Evolutionary conservation across 2,329 filamentous ascomycete genomes (phyloP), one percentile per base, ranked within the genome.

Genomic region (Meredithiella fracta): DNA sequence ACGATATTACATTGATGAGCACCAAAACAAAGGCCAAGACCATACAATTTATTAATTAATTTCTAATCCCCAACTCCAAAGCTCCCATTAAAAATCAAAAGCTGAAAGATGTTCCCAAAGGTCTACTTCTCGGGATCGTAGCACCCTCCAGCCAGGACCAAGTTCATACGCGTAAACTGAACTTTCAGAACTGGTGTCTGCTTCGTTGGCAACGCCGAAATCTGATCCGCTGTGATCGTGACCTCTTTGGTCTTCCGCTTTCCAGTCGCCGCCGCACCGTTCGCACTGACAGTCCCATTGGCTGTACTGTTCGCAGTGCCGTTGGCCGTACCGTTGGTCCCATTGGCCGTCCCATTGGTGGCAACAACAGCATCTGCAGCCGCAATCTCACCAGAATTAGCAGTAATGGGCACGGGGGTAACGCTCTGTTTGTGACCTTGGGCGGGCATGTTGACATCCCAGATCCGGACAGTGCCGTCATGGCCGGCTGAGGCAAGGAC

Each of bases 121-220:
- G 15, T 29, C 50, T 37, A 58, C 31, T 49, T 29, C 37, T 58
- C 57, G 38, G 77, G 73, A 54, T 80, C 75, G 62, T 80, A 83
- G 63, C 78, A 82, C 23, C 90, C 88, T 50, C 86, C 88, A 22
- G 89, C 89, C 59, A 97, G 74, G 11, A 96, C 84, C 61, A 97
- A 69, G 66, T 98, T 98, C 87, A 95, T 96, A 59, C 88, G 76
- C 2, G 92, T 97, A 64, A 96, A 96, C 64, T 85, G 80, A 55
- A 94, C 90, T 69, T 91, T 92, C 69, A 94, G 86, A 9, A 97
- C 86, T 0, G 91, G 90, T 15, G 85, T 91, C 71, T 94, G 95
- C 77, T 98, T 98, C 3, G 92, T 97, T 0, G 88, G 83, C 66
- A 96, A 97, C 0, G 87, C 90, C 61, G 82, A 88, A 69, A 98